A percentile compares a stretch with the other conserved stretches of the same genome.
These are phyloP conservation scores for Volutella citrinella DNA, from an alignment of 2,329 filamentous ascomycete genomes.

Conservation along the genomic window DNA sequence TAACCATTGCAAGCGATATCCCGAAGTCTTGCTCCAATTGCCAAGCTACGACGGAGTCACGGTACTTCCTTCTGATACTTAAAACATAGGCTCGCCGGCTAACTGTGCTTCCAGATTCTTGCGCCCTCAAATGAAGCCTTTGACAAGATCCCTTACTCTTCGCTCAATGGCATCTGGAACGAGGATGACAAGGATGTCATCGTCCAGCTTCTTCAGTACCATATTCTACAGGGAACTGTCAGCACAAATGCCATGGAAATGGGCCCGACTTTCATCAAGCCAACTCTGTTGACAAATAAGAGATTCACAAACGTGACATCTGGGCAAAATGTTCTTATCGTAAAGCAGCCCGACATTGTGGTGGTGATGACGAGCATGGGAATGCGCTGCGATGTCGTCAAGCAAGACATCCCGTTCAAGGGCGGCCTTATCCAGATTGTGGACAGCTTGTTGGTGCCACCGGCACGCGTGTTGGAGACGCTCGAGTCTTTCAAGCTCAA, in stretches of 20 bases:
- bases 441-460: slow-evolving; percentile 50
- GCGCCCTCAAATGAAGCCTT: slow-evolving; percentile 59
- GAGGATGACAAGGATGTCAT: slow-evolving; percentile 42
- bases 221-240: slow-evolving; percentile 55
- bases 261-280: slow-evolving; percentile 37
- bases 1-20: slow-evolving; percentile 24
- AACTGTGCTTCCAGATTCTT: slow-evolving; percentile 42
- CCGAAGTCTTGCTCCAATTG: slow-evolving; percentile 41
- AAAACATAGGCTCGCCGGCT: background rate
- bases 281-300: slow-evolving; percentile 41
- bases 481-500: slow-evolving; percentile 44
- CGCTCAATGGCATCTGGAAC: slow-evolving; percentile 45
- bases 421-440: slow-evolving; percentile 52
- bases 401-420: slow-evolving; percentile 44
- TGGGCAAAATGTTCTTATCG: slow-evolving; percentile 47
- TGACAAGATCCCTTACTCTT: slow-evolving; percentile 50
- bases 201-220: slow-evolving; percentile 56
- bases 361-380: slow-evolving; percentile 50
- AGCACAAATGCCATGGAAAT: slow-evolving; percentile 33
- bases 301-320: slow-evolving; percentile 47
- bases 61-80: slow-evolving; percentile 26
- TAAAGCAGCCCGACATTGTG: slow-evolving; percentile 40
- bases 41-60: slow-evolving; percentile 43
- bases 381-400: slow-evolving; percentile 38
- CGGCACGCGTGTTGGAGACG: slow-evolving; percentile 46